phyloP scores from a whole-genome alignment of 352 stramenopile genomes.

The Pythium phragmiticola region DNA sequence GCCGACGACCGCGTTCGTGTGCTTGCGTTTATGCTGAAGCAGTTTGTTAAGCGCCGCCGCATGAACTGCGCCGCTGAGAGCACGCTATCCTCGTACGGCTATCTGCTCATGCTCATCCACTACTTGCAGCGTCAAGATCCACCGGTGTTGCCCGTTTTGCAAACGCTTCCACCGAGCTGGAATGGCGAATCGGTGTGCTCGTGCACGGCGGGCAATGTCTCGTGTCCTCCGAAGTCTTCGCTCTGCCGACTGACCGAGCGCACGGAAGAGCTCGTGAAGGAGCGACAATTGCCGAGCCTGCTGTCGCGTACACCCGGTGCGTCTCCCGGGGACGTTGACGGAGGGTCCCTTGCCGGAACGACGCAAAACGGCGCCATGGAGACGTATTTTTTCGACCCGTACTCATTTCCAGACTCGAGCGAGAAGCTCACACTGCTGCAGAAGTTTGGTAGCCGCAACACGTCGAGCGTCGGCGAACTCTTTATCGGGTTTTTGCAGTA shows the following conservation, averaged over 20 bases:
- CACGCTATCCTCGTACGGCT: slow-evolving; percentile 84
- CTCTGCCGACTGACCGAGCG: slow-evolving; percentile 44
- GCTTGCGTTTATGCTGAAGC: slow-evolving; percentile 81
- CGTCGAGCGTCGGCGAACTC: slow-evolving; percentile 55
- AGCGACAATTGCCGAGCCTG: slow-evolving; percentile 43
- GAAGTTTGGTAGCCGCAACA: slow-evolving; percentile 49
- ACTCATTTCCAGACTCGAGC: slow-evolving; percentile 46
- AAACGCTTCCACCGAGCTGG: slow-evolving; percentile 62
- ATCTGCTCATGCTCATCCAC: slow-evolving; percentile 84
- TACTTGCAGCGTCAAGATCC: slow-evolving; percentile 74
- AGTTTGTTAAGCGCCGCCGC: slow-evolving; percentile 74
- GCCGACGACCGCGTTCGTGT: slow-evolving; percentile 71
- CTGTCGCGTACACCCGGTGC: slow-evolving; percentile 47
- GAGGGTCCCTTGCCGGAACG: not conserved
- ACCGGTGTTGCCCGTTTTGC: slow-evolving; percentile 71
- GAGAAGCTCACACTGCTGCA: slow-evolving; percentile 45
- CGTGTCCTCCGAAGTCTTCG: slow-evolving; percentile 30
- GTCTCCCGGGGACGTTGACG: slow-evolving; percentile 18
- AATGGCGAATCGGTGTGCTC: slow-evolving; percentile 31
- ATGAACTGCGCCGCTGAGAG: slow-evolving; percentile 85
- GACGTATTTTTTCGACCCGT: slow-evolving; percentile 86
- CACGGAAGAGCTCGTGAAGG: slow-evolving; percentile 27
- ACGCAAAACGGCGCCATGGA: slow-evolving; percentile 37
- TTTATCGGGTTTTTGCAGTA: slow-evolving; percentile 77
- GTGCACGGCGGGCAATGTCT: slow-evolving; percentile 20